Base-by-base conservation (phyloP, 495 filamentous ascomycete species). In the Ramalina peruviana region DNA sequence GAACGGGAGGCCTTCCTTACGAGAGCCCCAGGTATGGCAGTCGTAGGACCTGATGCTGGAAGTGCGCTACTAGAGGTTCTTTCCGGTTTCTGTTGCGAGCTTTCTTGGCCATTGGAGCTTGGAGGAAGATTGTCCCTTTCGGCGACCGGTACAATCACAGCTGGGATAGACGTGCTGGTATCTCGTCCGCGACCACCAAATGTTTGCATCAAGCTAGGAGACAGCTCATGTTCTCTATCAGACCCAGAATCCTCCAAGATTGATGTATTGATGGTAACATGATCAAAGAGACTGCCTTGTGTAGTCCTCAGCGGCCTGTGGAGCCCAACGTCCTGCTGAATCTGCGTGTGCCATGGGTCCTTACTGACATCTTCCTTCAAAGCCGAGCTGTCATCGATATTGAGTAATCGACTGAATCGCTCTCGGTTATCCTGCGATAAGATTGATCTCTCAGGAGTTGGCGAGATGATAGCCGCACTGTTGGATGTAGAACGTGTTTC, bases 331-430 rank as follows among this genome's bases (percentile, higher is more conserved):
- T 33, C 12, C 30, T 33, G 30, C 30, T 33, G 30, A 33, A 11
- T 11, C 9, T 33, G 30, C 30, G 12, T 33, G 30, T 33, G 30
- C 30, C 30, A 13, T 33, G 33, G 26, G 12, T 27, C 7, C 16
- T 38, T n/a, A 21, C 16, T 39, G 36, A 21, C 36, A 21, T 37
- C 27, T 25, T 23, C 19, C 12, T n/a, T 40, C 21, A 11, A 6
- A 23, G 15, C 16, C 16, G 15, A 41, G 42, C 43, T 49, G 11
- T 62, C 60, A 12, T 60, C 50, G 21, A 62, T 43, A 20, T 43
- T 49, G 10, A 62, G 40, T 20, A 62, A 60, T n/a, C 50, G 52
- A 47, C 60, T 60, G 44, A 60, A 62, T 17, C 58, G 50, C 39
- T 52, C 43, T 11, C 47, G 49, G 42, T n/a, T 53, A 21, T 25